Conservation (phyloP, 176 grass and related monocot species). For the Lolium rigidum region DNA sequence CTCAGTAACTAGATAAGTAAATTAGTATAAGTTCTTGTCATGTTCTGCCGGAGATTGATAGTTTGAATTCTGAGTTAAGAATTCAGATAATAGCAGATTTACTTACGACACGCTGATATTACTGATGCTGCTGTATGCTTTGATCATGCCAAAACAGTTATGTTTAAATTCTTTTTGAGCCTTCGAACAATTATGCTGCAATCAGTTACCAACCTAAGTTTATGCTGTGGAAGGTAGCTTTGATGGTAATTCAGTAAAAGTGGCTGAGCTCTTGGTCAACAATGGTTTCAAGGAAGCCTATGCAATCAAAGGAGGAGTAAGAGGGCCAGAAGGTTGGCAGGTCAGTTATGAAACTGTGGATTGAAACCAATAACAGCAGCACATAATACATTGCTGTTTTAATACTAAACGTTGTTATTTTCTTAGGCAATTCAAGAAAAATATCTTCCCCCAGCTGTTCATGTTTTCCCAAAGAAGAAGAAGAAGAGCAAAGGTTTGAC, state of each 20-base stretch:
- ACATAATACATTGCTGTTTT: background rate
- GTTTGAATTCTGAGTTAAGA: background rate
- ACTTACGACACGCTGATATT: background rate
- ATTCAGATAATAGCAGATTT: background rate
- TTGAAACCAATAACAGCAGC: background rate
- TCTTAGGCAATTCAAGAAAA: slow-evolving; percentile 80
- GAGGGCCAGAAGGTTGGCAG: slow-evolving; percentile 96
- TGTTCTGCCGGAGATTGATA: background rate
- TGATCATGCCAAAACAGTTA: background rate
- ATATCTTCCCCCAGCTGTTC: slow-evolving; percentile 76
- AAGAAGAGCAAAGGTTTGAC: slow-evolving; percentile 39
- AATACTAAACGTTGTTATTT: slow-evolving; percentile 6
- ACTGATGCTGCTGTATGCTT: background rate
- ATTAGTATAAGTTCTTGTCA: background rate
- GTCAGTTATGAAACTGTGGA: slow-evolving; percentile 39
- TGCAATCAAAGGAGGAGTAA: slow-evolving; percentile 81
- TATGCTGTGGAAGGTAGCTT: slow-evolving; percentile 93
- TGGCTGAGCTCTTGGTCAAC: slow-evolving; percentile 81
- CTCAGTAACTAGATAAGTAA: background rate
- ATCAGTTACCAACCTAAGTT: slow-evolving; percentile 45
- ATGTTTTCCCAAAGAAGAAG: slow-evolving; percentile 75
- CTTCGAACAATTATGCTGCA: slow-evolving; percentile 5
- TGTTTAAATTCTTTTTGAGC: slow-evolving; percentile 4
- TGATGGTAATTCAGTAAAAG: slow-evolving; percentile 85
- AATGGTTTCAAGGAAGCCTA: slow-evolving; percentile 96